These are phyloP conservation scores for Arachis hypogaea DNA, from an alignment of 306 rosid species.

Conservation along the genomic window DNA sequence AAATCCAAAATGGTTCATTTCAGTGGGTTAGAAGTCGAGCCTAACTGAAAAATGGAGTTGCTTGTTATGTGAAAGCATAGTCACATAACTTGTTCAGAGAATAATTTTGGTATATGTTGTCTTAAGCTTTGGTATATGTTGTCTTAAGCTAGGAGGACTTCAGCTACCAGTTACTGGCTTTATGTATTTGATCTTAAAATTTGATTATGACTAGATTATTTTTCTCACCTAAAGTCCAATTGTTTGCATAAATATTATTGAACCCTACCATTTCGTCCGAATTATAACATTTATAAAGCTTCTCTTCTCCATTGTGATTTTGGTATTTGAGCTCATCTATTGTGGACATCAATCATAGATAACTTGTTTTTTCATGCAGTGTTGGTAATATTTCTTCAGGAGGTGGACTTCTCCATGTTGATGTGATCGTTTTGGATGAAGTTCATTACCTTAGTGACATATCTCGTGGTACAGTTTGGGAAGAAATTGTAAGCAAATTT, in stretches of 20 bases:
- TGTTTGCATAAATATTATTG: slow-evolving; percentile 3
- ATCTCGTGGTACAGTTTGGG: slow-evolving; percentile 97
- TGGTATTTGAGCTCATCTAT: background rate
- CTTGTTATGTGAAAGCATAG: background rate
- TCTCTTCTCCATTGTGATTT: slow-evolving; percentile 22
- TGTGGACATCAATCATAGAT: background rate
- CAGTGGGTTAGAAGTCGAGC: slow-evolving; percentile 8
- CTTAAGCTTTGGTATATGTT: slow-evolving; percentile 10
- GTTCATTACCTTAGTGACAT: slow-evolving; percentile 98
- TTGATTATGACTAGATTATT: slow-evolving; percentile 30
- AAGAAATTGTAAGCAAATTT: slow-evolving; percentile 81
- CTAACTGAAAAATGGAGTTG: slow-evolving; percentile 10
- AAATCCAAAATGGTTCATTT: too few species aligned
- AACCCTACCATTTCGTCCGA: slow-evolving; percentile 16
- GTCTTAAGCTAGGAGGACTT: slow-evolving; percentile 19
- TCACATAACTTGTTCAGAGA: background rate
- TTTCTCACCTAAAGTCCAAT: slow-evolving; percentile 23
- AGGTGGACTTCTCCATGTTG: slow-evolving; percentile 80
- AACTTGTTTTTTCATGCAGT: slow-evolving; percentile 55
- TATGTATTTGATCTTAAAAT: slow-evolving; percentile 23
- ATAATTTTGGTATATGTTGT: slow-evolving; percentile 4
- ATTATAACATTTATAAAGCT: slow-evolving; percentile 1
- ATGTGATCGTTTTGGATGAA: slow-evolving; percentile 94
- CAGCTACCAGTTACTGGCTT: slow-evolving; percentile 17
- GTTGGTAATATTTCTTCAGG: slow-evolving; percentile 85